These are phyloP conservation scores for Diplocarpon rosae DNA, from an alignment of 2,329 filamentous ascomycete species.

Conservation along the genomic window DNA sequence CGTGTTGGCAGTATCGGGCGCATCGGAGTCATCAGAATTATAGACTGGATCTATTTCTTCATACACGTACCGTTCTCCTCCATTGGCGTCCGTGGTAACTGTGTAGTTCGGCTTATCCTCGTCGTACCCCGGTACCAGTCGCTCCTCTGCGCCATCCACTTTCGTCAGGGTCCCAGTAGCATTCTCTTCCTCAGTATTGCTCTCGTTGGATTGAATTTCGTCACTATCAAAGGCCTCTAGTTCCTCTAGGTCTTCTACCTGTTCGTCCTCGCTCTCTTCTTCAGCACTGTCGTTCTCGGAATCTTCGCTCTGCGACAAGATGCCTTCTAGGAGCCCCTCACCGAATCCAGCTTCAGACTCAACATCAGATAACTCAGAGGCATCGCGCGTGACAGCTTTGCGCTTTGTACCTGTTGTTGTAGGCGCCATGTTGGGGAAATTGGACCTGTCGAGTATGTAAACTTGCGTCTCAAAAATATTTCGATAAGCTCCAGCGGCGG, in stretches of 20 bases:
- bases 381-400: conserved; percentile 48
- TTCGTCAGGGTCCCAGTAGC: conserved; percentile 32
- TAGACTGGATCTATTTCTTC: conserved; percentile 89
- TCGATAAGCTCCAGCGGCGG: neutral
- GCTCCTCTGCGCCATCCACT: conserved; percentile 29
- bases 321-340: conserved; percentile 42
- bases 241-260: conserved; percentile 30
- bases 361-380: conserved; percentile 35
- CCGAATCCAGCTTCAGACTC: conserved; percentile 52
- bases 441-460: conserved; percentile 9
- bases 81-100: conserved; percentile 73
- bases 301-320: conserved; percentile 46
- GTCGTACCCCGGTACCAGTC: conserved; percentile 4
- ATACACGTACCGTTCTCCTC: conserved; percentile 82
- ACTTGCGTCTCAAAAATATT: conserved; percentile 7
- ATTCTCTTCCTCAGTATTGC: conserved; percentile 25
- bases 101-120: conserved; percentile 39
- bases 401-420: conserved; percentile 38
- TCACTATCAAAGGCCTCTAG: conserved; percentile 37
- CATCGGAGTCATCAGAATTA: conserved; percentile 90
- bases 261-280: conserved; percentile 36
- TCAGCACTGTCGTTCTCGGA: conserved; percentile 39
- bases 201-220: conserved; percentile 35
- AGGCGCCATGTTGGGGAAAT: conserved; percentile 21
- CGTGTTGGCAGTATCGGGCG: conserved; percentile 69